Conservation (phyloP, 2,329 filamentous ascomycete genomes). For the Falciphora oryzae region DNA sequence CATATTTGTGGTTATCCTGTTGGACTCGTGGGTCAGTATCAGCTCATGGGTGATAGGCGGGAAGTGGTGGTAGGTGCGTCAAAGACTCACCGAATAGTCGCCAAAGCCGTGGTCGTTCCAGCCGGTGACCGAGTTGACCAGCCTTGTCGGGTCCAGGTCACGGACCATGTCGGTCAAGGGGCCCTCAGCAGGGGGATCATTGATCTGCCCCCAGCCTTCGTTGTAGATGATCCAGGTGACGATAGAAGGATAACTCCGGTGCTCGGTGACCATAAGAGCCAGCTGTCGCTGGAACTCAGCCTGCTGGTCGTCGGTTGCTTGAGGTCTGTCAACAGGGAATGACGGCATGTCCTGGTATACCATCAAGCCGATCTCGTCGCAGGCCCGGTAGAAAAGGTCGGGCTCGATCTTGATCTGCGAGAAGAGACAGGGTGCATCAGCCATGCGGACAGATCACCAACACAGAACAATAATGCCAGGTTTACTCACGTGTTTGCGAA, state of each 20-base stretch:
- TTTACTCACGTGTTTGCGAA: slow-evolving; percentile 59
- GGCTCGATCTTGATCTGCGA: slow-evolving; percentile 59
- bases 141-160: slow-evolving; percentile 54
- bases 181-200: slow-evolving; percentile 45
- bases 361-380: slow-evolving; percentile 59
- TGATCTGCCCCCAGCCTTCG: slow-evolving; percentile 63
- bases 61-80: slow-evolving; percentile 11
- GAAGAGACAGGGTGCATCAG: background rate
- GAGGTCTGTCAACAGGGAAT: slow-evolving; percentile 31
- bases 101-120: slow-evolving; percentile 65
- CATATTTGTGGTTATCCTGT: slow-evolving; percentile 64
- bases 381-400: slow-evolving; percentile 62
- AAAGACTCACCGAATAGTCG: slow-evolving; percentile 45
- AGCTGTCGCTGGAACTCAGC: slow-evolving; percentile 60
- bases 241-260: slow-evolving; percentile 60
- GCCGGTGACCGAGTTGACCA: slow-evolving; percentile 58
- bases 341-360: slow-evolving; percentile 71
- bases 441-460: background rate
- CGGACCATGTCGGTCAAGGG: slow-evolving; percentile 49
- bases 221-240: slow-evolving; percentile 65
- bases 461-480: background rate
- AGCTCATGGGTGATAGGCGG: background rate
- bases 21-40: slow-evolving; percentile 18
- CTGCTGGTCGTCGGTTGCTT: slow-evolving; percentile 45
- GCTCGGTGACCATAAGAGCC: slow-evolving; percentile 54